phyloP scores from a whole-genome alignment of 2,329 filamentous ascomycete species.

The Fusarium sp. region DNA sequence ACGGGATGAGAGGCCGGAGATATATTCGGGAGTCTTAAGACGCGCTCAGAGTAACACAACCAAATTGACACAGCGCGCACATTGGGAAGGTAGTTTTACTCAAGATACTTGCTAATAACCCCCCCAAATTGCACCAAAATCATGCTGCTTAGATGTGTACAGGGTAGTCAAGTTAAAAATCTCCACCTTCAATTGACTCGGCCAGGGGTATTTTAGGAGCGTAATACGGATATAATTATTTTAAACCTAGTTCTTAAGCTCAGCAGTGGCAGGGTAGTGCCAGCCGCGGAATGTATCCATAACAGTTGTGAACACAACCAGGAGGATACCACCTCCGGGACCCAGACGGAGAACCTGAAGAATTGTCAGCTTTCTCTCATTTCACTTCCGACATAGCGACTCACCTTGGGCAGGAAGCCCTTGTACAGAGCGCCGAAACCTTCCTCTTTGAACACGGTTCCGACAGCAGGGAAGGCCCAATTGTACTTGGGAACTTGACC shows the following conservation, averaged over 20 bases:
- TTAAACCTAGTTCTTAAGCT: conserved; percentile 9
- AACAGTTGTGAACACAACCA: conserved; percentile 87
- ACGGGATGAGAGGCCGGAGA: neutral
- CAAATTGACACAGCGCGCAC: neutral
- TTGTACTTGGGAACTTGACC: conserved; percentile 94
- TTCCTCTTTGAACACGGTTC: conserved; percentile 91
- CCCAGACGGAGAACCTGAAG: conserved; percentile 60
- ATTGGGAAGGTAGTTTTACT: neutral
- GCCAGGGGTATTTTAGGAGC: too few relatives aligned
- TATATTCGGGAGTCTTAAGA: neutral
- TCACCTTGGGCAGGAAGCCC: conserved; percentile 97
- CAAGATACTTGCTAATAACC: neutral
- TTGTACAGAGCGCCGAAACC: conserved; percentile 94
- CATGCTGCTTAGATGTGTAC: neutral
- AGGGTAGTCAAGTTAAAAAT: too few relatives aligned
- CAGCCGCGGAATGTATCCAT: conserved; percentile 90
- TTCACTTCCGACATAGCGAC: conserved; percentile 52
- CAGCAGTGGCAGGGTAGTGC: conserved; percentile 44
- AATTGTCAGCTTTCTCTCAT: neutral
- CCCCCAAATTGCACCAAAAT: neutral
- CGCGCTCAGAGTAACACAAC: conserved; percentile 3
- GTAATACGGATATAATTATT: conserved; percentile 4
- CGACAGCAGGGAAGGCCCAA: conserved; percentile 93
- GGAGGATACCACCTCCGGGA: conserved; percentile 73
- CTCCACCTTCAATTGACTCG: too few relatives aligned